Evolutionary conservation across 345 rosid genomes (phyloP), one percentile per base, ranked within the genome.

Genomic region (Acer negundo): DNA sequence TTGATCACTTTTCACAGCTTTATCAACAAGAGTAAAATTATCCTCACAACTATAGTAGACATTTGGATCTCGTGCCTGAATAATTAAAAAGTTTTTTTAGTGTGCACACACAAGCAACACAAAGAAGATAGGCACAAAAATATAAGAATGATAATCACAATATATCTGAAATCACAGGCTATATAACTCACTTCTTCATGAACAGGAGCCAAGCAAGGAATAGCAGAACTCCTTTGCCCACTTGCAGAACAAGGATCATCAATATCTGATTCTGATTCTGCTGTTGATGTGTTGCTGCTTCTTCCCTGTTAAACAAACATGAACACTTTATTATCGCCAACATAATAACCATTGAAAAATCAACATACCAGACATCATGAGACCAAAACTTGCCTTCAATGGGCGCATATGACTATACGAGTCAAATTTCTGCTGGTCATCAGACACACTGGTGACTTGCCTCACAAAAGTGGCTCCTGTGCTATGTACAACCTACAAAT

Each of bases 21-120:
- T 82, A 77, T 85, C 86, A 78, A 66, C 77, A 67, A 73, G 13
- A 68, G 81, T 49, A 73, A 87, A 85, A 79, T 76, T 84, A 53
- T 92, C 95, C 62, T 89, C 85, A 67, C 97, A 95, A 80, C 93
- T 90, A 84, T 89, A 89, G 86, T 89, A 91, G 42, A 86, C 84
- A 72, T 80, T 89, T 28, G 89, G 82, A 77, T 95, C 93, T 80
- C 85, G 83, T 67, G 70, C 87, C 99, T 95, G 90, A 51, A 77
- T 62, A 73, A 67, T 75, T 69, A 73, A 3, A 67, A 16, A 28
- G 23, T 16, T 44, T 71, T 62, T 68, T 56, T 31, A 28, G 24
- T 20, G 2, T 12, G 46, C 10, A 65, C 61, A 73, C 16, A 58
- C 3, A 51, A 15, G 7, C 59, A 58, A 19, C 59, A 70, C 10